phyloP scores from a whole-genome alignment of 148 eudicot species.

The Heliosperma pusillum region DNA sequence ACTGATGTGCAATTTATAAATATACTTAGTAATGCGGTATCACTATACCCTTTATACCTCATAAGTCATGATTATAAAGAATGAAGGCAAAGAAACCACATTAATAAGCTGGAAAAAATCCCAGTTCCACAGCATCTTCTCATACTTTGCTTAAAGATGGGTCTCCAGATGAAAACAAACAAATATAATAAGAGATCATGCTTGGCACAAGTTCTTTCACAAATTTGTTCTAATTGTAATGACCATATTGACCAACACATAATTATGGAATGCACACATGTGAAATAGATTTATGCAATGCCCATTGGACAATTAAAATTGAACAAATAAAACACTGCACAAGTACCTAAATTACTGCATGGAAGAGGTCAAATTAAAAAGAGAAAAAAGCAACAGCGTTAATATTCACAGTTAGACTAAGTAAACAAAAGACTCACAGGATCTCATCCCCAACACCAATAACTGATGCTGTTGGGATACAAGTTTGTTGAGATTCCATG shows the following conservation, averaged over 20 bases:
- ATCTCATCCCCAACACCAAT: conserved; percentile 93
- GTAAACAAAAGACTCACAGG: conserved; percentile 58
- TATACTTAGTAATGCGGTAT: not conserved
- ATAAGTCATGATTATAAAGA: not conserved
- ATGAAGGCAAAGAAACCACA: not conserved
- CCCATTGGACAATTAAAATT: not conserved
- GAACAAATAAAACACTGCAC: not conserved
- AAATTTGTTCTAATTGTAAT: not conserved
- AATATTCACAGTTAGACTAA: not conserved
- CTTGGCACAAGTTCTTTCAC: conserved; percentile 5
- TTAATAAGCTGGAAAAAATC: not conserved
- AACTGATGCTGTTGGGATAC: conserved; percentile 68
- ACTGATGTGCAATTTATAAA: not conserved
- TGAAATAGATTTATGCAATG: not conserved
- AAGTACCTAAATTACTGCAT: not conserved
- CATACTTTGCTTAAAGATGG: not conserved
- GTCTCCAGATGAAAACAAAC: too few species aligned
- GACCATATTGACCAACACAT: too few species aligned
- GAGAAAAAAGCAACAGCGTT: not conserved
- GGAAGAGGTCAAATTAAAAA: not conserved
- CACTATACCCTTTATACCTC: not conserved
- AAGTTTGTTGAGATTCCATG: conserved; percentile 30
- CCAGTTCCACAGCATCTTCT: conserved; percentile 2
- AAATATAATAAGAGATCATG: too few species aligned
- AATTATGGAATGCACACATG: too few species aligned